phyloP scores from a whole-genome alignment of 2,329 filamentous ascomycete species.

The Alternaria infectoria region DNA sequence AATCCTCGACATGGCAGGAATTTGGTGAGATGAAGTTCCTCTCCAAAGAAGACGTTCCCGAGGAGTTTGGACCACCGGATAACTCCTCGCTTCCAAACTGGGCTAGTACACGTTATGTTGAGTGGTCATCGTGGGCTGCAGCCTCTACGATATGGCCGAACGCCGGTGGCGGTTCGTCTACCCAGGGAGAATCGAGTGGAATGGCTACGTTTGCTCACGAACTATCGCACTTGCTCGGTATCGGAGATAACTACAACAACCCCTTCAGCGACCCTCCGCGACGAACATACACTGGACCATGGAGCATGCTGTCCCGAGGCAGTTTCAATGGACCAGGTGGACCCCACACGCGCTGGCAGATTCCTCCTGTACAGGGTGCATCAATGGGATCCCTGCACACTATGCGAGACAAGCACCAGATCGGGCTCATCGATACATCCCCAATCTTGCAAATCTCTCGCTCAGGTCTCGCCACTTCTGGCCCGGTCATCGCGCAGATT shows the following conservation, averaged over 20 bases:
- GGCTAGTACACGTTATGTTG: conserved; percentile 59
- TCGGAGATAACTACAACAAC: conserved; percentile 64
- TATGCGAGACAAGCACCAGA: conserved; percentile 60
- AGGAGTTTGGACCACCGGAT: conserved; percentile 58
- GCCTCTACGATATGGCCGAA: conserved; percentile 62
- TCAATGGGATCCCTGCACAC: conserved; percentile 61
- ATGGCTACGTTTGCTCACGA: conserved; percentile 63
- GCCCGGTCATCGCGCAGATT: conserved; percentile 54
- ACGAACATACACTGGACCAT: conserved; percentile 59
- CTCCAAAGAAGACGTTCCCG: conserved; percentile 56
- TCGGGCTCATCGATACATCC: conserved; percentile 55
- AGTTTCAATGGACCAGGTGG: conserved; percentile 62
- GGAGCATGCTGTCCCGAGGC: conserved; percentile 60
- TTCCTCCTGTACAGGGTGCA: conserved; percentile 57
- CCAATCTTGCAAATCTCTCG: conserved; percentile 56
- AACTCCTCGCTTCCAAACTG: conserved; percentile 54
- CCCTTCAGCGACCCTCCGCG: conserved; percentile 56
- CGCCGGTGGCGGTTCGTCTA: conserved; percentile 59
- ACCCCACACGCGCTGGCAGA: conserved; percentile 61
- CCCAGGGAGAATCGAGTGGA: conserved; percentile 61
- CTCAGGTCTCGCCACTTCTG: conserved; percentile 51
- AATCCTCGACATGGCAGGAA: conserved; percentile 63
- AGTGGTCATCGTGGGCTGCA: conserved; percentile 62
- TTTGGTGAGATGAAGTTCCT: conserved; percentile 63
- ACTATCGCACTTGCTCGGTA: conserved; percentile 59